These are phyloP conservation scores for Talaromyces borbonicus DNA, from an alignment of 495 filamentous ascomycete genomes.

Conservation along the genomic window DNA sequence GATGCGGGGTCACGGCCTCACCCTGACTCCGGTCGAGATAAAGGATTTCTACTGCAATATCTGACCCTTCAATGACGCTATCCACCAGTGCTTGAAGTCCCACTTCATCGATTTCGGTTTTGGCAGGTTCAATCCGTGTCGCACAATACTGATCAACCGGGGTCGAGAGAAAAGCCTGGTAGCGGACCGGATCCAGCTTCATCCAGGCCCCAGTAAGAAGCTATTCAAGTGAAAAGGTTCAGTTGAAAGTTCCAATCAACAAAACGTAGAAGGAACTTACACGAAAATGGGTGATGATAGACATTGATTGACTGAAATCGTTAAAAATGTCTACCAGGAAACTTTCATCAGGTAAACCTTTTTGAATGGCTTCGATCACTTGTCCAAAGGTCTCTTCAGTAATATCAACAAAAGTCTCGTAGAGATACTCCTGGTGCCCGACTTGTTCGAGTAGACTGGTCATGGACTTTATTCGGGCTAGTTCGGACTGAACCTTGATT, in stretches of 20 bases:
- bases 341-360: conserved; percentile 47
- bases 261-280: conserved; percentile 26
- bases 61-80: conserved; percentile 62
- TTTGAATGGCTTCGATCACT: conserved; percentile 41
- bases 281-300: conserved; percentile 65
- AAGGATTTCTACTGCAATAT: conserved; percentile 73
- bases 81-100: conserved; percentile 69
- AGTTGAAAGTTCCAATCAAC: not conserved
- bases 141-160: conserved; percentile 62
- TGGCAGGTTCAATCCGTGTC: conserved; percentile 58
- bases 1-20: conserved; percentile 65
- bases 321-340: conserved; percentile 71
- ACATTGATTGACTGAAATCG: conserved; percentile 50
- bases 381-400: conserved; percentile 55
- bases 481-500: conserved; percentile 55
- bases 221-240: conserved; percentile 29
- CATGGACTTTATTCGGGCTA: conserved; percentile 58
- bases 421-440: conserved; percentile 55
- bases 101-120: conserved; percentile 81
- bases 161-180: conserved; percentile 57
- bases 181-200: conserved; percentile 58
- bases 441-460: conserved; percentile 60
- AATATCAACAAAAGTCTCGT: conserved; percentile 75
- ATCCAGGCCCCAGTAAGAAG: conserved; percentile 83
- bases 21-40: conserved; percentile 87